Base-by-base conservation (phyloP, 148 eudicot genomes). In the Drosera capensis region DNA sequence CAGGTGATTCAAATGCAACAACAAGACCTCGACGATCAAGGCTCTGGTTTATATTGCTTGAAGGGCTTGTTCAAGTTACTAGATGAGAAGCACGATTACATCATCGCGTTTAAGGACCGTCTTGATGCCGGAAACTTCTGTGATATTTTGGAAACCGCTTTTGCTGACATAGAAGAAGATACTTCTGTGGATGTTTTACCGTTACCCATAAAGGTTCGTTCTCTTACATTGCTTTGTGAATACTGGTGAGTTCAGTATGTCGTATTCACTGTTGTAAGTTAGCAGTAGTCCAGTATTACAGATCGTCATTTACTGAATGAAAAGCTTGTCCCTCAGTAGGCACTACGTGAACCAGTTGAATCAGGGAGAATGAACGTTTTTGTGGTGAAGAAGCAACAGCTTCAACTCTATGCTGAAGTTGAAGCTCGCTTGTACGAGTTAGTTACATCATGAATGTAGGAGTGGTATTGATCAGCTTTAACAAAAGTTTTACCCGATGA, bases 41-140 rank as follows among this genome's bases (percentile, higher is more conserved):
- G 58, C 21, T 56, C 48, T 19, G 93, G 84, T 46, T 60, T 78
- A 40, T 84, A 68, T 45, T 71, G 77, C 5, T 59, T 90, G 30
- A 54, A 65, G 38, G 42, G 51, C 30, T 20, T 23, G 37, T 55
- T 73, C 21, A 51, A 57, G 17, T 23, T 60, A 14, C 38, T 23
- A 5, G 57, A 48, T 37, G 43, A 57, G 40, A 48, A 51, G 22
- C 58, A 56, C 42, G 63, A 82, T 54, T 67, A 74, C 56, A 65
- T 67, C 42, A 86, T 90, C 57, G 82, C 81, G 56, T 90, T 90
- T 59, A 77, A 84, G 68, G 93, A 85, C 45, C 82, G 59, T 38
- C 71, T 59, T 56, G 99, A 90, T 71, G 99, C 95, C n/a, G 62
- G 51, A 44, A 78, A 84, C 62, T 90, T 90, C 62, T 67, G 78